Evolutionary conservation across 495 filamentous ascomycete genomes (phyloP).

Genomic region (Penicillium daleae): DNA sequence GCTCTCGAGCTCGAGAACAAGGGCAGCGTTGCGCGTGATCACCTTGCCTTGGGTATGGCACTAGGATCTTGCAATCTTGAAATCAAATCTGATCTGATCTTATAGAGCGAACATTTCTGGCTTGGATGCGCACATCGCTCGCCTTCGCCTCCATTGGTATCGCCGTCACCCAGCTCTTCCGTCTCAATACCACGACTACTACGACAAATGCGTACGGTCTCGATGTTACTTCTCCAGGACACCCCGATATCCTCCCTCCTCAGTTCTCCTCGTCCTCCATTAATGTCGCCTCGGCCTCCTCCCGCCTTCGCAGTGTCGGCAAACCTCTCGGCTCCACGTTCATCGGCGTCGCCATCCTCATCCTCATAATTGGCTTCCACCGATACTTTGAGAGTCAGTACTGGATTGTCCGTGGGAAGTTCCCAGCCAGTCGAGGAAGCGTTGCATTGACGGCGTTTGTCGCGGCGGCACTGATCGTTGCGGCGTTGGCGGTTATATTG

Average conservation of each 20-base stretch:
- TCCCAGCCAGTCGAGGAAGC: conserved; percentile 88
- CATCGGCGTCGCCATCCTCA: conserved; percentile 80
- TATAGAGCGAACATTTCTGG: conserved; percentile 92
- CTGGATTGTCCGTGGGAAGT: conserved; percentile 93
- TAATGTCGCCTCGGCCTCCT: conserved; percentile 14
- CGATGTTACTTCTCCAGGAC: conserved; percentile 8
- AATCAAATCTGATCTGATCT: conserved; percentile 15
- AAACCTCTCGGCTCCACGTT: conserved; percentile 96
- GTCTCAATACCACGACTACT: conserved; percentile 70
- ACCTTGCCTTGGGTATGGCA: conserved; percentile 82
- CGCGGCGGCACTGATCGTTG: conserved; percentile 69
- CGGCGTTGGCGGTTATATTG: conserved; percentile 71
- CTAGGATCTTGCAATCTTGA: conserved; percentile 17
- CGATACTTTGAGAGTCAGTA: conserved; percentile 69
- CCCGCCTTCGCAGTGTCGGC: conserved; percentile 73
- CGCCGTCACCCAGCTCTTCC: conserved; percentile 94
- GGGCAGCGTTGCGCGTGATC: conserved; percentile 91
- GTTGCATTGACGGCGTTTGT: conserved; percentile 76
- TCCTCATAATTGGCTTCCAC: conserved; percentile 81
- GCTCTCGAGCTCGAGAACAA: conserved; percentile 94
- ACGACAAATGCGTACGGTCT: conserved; percentile 11
- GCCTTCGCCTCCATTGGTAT: conserved; percentile 97
- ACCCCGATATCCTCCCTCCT: conserved; percentile 30
- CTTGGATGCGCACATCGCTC: conserved; percentile 93
- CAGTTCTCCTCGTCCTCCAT: conserved; percentile 16